Base-by-base conservation (phyloP, 1,284 basidiomycete species). In the Trametes pubescens region DNA sequence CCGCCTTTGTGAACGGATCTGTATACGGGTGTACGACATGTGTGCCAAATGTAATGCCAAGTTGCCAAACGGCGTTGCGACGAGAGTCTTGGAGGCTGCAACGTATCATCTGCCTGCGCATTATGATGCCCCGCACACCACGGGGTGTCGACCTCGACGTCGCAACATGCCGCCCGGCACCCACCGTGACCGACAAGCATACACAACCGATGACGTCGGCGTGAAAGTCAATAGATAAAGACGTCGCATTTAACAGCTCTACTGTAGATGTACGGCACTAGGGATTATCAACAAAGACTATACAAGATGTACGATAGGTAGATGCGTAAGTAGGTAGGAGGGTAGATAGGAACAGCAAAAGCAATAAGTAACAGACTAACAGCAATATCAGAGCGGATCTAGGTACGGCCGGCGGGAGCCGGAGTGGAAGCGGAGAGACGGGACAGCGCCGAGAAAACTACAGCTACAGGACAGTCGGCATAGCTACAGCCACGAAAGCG, bases 401-500 rank as follows among this genome's bases (percentile, higher is more conserved):
- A 35, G 18, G n/a, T 29, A 32, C 5, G 26, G 16, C 48, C n/a
- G 48, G 48, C 13, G 5, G 1, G 1, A 34, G 32, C 34, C 16
- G 13, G n/a, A 34, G 24, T 11, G 55, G 35, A 40, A 11, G 26
- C n/a, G 40, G 53, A 16, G 32, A 24, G 47, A 29, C 38, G 6
- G 40, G 29, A n/a, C 32, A 51, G 18, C 10, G 40, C 47, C 49
- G 48, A 52, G 54, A 49, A 59, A 49, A 55, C 63, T 67, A 67
- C 66, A 65, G 66, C 66, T 67, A 67, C 66, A 67, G 52, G 51
- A 51, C 59, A 37, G 43, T 63, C 51, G 61, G 61, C 61, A 57
- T 53, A 49, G 51, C 53, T 63, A 57, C 55, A 54, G 61, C 61
- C 61, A 58, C 54, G 47, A 46, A 37, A 44, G 60, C 35, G 51